These are phyloP conservation scores for Narthecium ossifragum DNA, from an alignment of 106 monocot species.

Conservation along the genomic window DNA sequence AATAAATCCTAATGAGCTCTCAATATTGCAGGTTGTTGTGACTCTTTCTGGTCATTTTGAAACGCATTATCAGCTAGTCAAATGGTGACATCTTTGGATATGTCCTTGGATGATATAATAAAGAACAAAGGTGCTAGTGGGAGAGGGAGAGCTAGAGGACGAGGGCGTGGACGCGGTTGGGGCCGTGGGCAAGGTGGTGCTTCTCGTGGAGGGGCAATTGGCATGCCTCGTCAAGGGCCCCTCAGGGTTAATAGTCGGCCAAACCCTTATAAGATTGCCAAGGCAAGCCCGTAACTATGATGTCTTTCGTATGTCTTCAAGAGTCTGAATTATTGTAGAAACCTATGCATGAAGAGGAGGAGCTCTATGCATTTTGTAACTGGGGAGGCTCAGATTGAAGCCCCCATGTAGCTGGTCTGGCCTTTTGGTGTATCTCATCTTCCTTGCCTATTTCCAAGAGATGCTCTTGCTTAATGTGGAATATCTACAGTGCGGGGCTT, in stretches of 20 bases:
- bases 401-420: conserved; percentile 7
- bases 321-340: conserved; percentile 38
- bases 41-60: not conserved
- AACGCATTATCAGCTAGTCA: conserved; percentile 2
- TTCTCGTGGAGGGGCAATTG: conserved; percentile 49
- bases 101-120: conserved; percentile 58
- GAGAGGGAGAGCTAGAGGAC: conserved; percentile 45
- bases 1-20: no score
- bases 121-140: conserved; percentile 38
- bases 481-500: conserved; percentile 4
- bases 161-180: conserved; percentile 26
- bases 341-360: conserved; percentile 29
- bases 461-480: conserved; percentile 20
- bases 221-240: conserved; percentile 56
- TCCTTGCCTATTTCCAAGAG: conserved; percentile 12
- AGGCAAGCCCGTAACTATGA: conserved; percentile 81
- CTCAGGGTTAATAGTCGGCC: conserved; percentile 56
- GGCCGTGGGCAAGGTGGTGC: conserved; percentile 38
- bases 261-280: conserved; percentile 70
- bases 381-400: conserved; percentile 20
- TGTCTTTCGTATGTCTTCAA: conserved; percentile 54
- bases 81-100: conserved; percentile 40
- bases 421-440: conserved; percentile 19
- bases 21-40: conserved; percentile 6
- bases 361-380: conserved; percentile 8